phyloP scores from a whole-genome alignment of 306 rosid species.

The Fragaria nilgerrensis region DNA sequence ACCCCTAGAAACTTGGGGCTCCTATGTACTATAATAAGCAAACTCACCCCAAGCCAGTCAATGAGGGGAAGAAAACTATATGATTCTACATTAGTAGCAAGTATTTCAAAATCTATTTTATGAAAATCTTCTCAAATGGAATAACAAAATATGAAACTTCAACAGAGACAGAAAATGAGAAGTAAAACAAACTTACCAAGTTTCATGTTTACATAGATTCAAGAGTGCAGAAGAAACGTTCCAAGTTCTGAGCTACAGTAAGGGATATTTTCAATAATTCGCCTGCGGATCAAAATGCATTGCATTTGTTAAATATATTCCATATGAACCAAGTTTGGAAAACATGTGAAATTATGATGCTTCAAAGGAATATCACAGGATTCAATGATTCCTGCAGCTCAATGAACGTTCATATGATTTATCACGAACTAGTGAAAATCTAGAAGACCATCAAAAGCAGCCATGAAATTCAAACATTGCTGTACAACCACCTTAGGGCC shows the following conservation, averaged over 20 bases:
- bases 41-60: not conserved
- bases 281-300: conserved; percentile 38
- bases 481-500: not conserved
- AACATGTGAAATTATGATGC: conserved; percentile 1
- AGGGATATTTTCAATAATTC: conserved; percentile 18
- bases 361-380: conserved; percentile 15
- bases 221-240: conserved; percentile 24
- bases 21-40: not conserved
- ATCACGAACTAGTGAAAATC: not conserved
- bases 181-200: conserved; percentile 45
- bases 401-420: not conserved
- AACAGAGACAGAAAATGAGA: not conserved
- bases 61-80: not conserved
- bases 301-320: conserved; percentile 14
- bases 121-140: not conserved
- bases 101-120: not conserved
- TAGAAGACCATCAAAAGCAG: conserved; percentile 3
- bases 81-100: not conserved
- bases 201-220: conserved; percentile 56
- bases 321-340: not conserved
- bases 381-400: not conserved
- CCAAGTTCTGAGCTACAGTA: conserved; percentile 21
- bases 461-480: not conserved
- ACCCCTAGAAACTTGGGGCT: not conserved
- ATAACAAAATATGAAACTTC: not conserved